Base-by-base conservation (phyloP, 2,329 filamentous ascomycete species). In the Sporothrix protearum region DNA sequence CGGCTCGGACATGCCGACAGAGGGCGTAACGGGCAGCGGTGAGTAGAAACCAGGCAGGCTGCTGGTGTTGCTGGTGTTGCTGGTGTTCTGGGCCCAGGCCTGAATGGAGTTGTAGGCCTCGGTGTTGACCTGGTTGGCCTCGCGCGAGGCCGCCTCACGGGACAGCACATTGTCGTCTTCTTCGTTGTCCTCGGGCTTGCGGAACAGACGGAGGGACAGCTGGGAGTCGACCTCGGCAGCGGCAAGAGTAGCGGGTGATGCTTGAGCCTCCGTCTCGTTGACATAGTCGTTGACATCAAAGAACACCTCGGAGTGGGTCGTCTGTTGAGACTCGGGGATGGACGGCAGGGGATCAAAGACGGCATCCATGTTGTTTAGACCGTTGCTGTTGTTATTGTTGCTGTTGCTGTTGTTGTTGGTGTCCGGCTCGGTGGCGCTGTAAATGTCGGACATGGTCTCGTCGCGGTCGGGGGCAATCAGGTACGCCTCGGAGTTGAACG, bases 91-190 rank as follows among this genome's bases (percentile, higher is more conserved):
- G 0, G 88, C 88, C 88, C 88, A 90, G 0, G 88, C 88, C 76
- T 90, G 87, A 75, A 90, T 90, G 1, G 87, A 88, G 61, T 85
- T 85, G 76, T 85, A 89, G 1, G 85, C 84, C 16, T 85, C 83
- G 16, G 81, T 77, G 42, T 78, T 79, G 63, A 42, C 28, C 76
- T 85, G 89, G 1, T 84, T 83, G 19, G 85, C 83, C 12, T 82
- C 77, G 2, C 36, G 19, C 42, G 47, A 25, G n/a, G n/a, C n/a
- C n/a, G 85, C 83, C 12, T 82, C 77, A 1, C 36, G 19, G 55
- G 47, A 25, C n/a, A 85, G 85, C 81, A 86, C 83, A 78, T 87
- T 85, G 72, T 86, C 80, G 63, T 71, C 59, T 7, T 81, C 79
- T 28, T 83, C 77, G 68, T 83, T 80, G 69, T 75, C 78, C 67